These are phyloP conservation scores for Metschnikowia corniflorae DNA, from an alignment of 805 yeast species.

Conservation along the genomic window DNA sequence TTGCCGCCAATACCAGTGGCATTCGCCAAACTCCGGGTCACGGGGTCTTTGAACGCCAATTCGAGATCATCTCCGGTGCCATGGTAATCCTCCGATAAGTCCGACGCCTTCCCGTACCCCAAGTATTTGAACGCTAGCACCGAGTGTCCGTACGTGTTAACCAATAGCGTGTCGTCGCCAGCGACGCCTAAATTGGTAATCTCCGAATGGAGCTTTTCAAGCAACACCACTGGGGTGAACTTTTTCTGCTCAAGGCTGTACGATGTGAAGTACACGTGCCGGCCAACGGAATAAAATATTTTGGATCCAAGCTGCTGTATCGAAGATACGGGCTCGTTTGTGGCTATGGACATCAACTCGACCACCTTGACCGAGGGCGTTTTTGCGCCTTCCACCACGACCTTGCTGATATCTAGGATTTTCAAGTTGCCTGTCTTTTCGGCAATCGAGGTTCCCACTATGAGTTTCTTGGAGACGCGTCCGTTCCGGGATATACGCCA, in stretches of 20 bases:
- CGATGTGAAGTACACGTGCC: slow-evolving; percentile 28
- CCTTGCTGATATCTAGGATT: slow-evolving; percentile 30
- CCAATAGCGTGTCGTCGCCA: slow-evolving; percentile 17
- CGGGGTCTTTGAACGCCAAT: slow-evolving; percentile 29
- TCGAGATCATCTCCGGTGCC: slow-evolving; percentile 2
- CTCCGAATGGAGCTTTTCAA: slow-evolving; percentile 30
- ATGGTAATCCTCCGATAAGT: background rate
- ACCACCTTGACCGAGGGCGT: slow-evolving; percentile 20
- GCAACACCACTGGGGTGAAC: slow-evolving; percentile 24
- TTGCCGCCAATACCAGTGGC: slow-evolving; percentile 22
- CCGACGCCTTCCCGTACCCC: background rate
- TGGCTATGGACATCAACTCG: slow-evolving; percentile 32
- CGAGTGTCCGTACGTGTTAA: slow-evolving; percentile 36
- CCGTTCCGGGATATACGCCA: slow-evolving; percentile 35
- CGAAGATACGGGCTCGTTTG: slow-evolving; percentile 30
- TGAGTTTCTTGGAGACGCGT: slow-evolving; percentile 32
- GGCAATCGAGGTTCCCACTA: slow-evolving; percentile 26
- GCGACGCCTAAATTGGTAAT: slow-evolving; percentile 25
- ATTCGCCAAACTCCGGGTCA: slow-evolving; percentile 32
- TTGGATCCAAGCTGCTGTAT: slow-evolving; percentile 32
- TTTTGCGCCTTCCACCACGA: slow-evolving; percentile 14
- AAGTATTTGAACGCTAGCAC: slow-evolving; percentile 25
- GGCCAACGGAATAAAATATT: slow-evolving; percentile 33
- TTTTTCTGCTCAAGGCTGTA: slow-evolving; percentile 32
- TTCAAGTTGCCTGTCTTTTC: slow-evolving; percentile 29